Evolutionary conservation across 1,284 basidiomycete species (phyloP).

Genomic region (Xerocomus amazonicus): DNA sequence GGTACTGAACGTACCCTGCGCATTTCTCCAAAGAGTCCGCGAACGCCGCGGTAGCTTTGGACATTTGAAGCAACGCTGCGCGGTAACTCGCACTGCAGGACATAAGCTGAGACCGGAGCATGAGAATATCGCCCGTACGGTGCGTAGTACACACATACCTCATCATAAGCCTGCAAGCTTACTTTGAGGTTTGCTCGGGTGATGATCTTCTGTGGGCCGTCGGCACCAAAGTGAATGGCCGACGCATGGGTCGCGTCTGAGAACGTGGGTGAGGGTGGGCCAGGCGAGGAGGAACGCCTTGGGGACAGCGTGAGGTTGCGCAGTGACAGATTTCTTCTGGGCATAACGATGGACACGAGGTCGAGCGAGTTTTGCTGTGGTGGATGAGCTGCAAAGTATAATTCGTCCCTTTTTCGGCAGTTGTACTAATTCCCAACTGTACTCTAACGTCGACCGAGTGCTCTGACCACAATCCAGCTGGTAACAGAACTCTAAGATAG

Average conservation of each 20-base stretch:
- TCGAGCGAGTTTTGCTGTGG: conserved; percentile 9
- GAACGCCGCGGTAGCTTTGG: conserved; percentile 80
- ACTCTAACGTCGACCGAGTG: conserved; percentile 1
- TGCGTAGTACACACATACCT: conserved; percentile 44
- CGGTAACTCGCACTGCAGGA: conserved; percentile 81
- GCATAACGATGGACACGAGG: conserved; percentile 42
- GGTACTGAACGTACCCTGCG: conserved; percentile 55
- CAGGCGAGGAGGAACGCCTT: conserved; percentile 48
- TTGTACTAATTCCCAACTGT: conserved; percentile 8
- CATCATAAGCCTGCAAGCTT: conserved; percentile 77
- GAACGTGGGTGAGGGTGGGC: conserved; percentile 77
- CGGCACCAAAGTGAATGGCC: conserved; percentile 64
- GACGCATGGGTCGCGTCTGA: conserved; percentile 78
- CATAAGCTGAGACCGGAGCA: conserved; percentile 56
- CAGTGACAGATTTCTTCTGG: conserved; percentile 55
- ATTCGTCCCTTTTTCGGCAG: conserved; percentile 18
- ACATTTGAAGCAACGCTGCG: conserved; percentile 78
- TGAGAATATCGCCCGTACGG: conserved; percentile 12
- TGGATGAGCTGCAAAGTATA: conserved; percentile 13
- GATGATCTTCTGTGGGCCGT: conserved; percentile 77
- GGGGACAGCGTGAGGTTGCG: conserved; percentile 51
- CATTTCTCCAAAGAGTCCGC: conserved; percentile 85
- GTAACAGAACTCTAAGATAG: conserved; percentile 7
- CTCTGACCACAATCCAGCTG: background rate
- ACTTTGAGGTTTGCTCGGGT: conserved; percentile 76